Conservation (phyloP, 1,284 basidiomycete genomes). For the Lignosus rhinocerotis region DNA sequence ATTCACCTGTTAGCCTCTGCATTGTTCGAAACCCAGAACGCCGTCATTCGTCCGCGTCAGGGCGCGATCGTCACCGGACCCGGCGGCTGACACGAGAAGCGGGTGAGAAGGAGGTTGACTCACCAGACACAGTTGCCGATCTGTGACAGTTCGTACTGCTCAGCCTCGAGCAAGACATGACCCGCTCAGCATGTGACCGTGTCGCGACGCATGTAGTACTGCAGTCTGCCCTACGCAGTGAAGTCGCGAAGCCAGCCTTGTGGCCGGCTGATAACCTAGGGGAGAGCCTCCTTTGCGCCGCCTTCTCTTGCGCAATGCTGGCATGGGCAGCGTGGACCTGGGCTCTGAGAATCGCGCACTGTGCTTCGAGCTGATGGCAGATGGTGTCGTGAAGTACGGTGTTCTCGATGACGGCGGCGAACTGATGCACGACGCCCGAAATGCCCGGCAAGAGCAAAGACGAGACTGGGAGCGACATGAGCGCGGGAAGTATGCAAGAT, state of each 20-base stretch:
- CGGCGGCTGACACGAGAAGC: neutral
- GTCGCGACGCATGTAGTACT: too few species aligned
- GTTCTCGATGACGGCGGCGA: slow-evolving; percentile 22
- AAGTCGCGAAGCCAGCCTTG: too few species aligned
- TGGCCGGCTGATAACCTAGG: too few species aligned
- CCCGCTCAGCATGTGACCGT: too few species aligned
- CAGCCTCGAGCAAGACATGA: too few species aligned
- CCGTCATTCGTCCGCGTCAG: neutral
- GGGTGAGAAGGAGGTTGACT: neutral
- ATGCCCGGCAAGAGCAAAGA: slow-evolving; percentile 13
- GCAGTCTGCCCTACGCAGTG: too few species aligned
- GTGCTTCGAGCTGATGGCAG: slow-evolving; percentile 18
- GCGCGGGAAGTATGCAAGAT: neutral
- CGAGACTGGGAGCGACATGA: slow-evolving; percentile 9
- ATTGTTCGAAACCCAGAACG: neutral
- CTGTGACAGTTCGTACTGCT: neutral
- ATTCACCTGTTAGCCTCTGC: neutral
- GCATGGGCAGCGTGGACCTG: slow-evolving; percentile 16
- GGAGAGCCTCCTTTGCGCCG: slow-evolving; percentile 17
- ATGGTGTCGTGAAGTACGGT: slow-evolving; percentile 20
- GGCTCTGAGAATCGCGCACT: slow-evolving; percentile 17
- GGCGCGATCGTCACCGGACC: neutral
- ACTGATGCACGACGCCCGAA: slow-evolving; percentile 14
- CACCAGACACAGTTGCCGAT: neutral
- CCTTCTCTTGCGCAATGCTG: slow-evolving; percentile 21